A percentile compares a stretch with the other conserved stretches of the same genome.
These are phyloP conservation scores for Hortiboletus campestris DNA, from an alignment of 768 basidiomycete genomes.

Conservation along the genomic window DNA sequence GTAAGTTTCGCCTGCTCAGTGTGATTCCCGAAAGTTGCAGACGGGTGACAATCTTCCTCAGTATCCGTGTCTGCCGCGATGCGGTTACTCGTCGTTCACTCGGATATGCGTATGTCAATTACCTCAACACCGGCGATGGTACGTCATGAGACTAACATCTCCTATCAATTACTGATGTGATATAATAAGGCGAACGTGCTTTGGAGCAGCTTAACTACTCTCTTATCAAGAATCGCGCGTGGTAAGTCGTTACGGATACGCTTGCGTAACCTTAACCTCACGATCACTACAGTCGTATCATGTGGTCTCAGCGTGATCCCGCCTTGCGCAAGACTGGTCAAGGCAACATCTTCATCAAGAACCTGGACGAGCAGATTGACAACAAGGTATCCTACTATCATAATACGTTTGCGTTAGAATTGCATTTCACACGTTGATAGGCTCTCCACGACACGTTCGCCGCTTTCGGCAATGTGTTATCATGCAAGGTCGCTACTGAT, in stretches of 20 bases:
- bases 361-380: conserved; percentile 94
- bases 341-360: conserved; percentile 99
- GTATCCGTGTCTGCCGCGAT: conserved; percentile 99
- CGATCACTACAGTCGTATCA: conserved; percentile 74
- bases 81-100: conserved; percentile 99
- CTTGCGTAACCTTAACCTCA: background rate
- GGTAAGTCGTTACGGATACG: conserved; percentile 48
- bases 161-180: background rate
- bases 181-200: conserved; percentile 81
- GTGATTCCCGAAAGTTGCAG: background rate
- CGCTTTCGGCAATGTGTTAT: conserved; percentile 97
- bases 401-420: background rate
- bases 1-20: conserved; percentile 42
- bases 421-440: conserved; percentile 37
- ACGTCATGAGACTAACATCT: conserved; percentile 24
- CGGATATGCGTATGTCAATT: conserved; percentile 99
- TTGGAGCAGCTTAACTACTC: conserved; percentile 99
- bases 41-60: conserved; percentile 26
- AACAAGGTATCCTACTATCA: conserved; percentile 66
- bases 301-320: conserved; percentile 99
- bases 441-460: conserved; percentile 99
- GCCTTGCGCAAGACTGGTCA: conserved; percentile 98
- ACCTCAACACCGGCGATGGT: conserved; percentile 94
- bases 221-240: conserved; percentile 95
- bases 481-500: conserved; percentile 98